Base-by-base conservation (phyloP, 129 eudicot species). In the Tagetes patula region DNA sequence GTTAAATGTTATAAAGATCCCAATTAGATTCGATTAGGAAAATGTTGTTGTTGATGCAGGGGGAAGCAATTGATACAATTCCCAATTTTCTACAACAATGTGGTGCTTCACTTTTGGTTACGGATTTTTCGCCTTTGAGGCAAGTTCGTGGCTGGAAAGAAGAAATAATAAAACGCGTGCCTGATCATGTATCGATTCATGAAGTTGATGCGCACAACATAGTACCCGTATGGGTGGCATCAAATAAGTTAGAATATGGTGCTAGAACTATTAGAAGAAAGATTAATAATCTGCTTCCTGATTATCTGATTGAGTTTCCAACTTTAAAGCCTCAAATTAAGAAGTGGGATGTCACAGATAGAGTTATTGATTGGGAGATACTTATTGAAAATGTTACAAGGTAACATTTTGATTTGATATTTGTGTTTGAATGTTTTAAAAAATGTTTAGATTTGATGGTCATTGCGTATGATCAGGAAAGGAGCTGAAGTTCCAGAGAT, bases 171-270 rank as follows among this genome's bases (percentile, higher is more conserved):
- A 76, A 82, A 75, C 70, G 78, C 78, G 91, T 88, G 69, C 48
- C 79, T 76, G 90, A 78, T 67, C 80, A 87, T 54, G 87, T 91
- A 53, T 79, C 92, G 2, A 72, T 95, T 76, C 99, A 91, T 76
- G 99, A 95, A 86, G 96, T 95, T 74, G 99, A 95, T 79, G 91
- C 99, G 30, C 99, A 95, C 86, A 95, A 95, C 80, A 78, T 95
- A 70, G 97, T 91, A 38, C 99, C 99, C 8, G 60, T 77, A 48
- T 95, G 99, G 99, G 85, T 82, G 45, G 96, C 99, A 32, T 95
- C 99, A 8, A 72, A 79, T 55, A 95, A 95, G 81, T 80, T 95
- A 82, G 99, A 95, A 75, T 95, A 91, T 20, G 78, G 96, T 48
- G 97, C 99, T 52, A 85, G 87, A 82, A 95, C 99, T 39, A 76